A percentile compares a stretch with the other conserved stretches of the same genome.
These are phyloP conservation scores for Ceratobasidium papillatum DNA, from an alignment of 1,284 basidiomycete genomes.

Conservation along the genomic window DNA sequence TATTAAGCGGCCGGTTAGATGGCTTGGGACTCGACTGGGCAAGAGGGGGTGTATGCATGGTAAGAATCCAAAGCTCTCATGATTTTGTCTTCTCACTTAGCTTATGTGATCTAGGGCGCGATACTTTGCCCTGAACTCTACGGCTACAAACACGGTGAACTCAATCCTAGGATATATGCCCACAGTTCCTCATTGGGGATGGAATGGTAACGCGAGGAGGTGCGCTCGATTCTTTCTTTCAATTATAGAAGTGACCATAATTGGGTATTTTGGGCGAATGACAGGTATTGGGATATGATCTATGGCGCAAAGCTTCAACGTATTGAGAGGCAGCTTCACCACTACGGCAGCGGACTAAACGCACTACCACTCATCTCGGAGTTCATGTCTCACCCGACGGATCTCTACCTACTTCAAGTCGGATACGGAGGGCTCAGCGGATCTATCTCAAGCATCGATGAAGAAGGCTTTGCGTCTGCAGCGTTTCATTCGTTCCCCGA, in stretches of 20 bases:
- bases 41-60: conserved; percentile 47
- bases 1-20: conserved; percentile 62
- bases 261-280: too few species aligned
- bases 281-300: conserved; percentile 60
- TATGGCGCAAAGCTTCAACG: conserved; percentile 66
- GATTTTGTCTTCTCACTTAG: not conserved
- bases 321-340: conserved; percentile 67
- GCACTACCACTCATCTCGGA: conserved; percentile 63
- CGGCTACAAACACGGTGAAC: conserved; percentile 63
- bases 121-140: conserved; percentile 63
- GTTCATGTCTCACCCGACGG: conserved; percentile 60
- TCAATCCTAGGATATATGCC: conserved; percentile 68
- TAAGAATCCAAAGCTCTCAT: not conserved
- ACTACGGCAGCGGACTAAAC: conserved; percentile 68
- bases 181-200: conserved; percentile 67
- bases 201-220: conserved; percentile 67
- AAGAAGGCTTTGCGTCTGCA: conserved; percentile 46
- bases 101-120: conserved; percentile 65
- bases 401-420: conserved; percentile 63
- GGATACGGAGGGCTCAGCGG: conserved; percentile 64
- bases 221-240: conserved; percentile 53
- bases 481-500: conserved; percentile 50
- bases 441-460: conserved; percentile 64
- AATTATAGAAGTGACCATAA: not conserved
- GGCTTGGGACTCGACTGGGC: conserved; percentile 70